Base-by-base conservation (phyloP, 1,284 basidiomycete species). In the Ceratobasidium sp. region DNA sequence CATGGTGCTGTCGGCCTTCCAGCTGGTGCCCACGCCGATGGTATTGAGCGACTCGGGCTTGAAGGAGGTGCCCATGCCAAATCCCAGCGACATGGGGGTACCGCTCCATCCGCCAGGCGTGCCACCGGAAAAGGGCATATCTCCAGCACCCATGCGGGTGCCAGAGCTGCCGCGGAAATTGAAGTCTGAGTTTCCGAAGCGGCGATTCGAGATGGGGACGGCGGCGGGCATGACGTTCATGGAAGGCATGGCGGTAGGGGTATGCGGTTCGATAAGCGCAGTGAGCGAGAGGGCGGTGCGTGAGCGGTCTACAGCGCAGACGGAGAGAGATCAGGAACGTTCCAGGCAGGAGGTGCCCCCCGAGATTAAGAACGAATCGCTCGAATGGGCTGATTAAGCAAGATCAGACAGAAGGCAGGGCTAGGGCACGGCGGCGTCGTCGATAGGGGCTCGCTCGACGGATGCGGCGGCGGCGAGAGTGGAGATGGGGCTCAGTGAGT, bases 51-150 rank as follows among this genome's bases (percentile, higher is more conserved):
- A 73, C 58, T 73, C 69, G 37, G 58, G 58, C 69, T 61, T 73
- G 59, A 73, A 53, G n/a, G 69, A 73, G 14, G 69, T 73, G 37
- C 69, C 69, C 69, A 73, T 73, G 43, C 69, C 69, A 41, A 73
- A 73, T 19, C 69, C 69, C 13, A 73, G 59, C 31, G 69, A 73
- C 69, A 73, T 73, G 24, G 69, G 69, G 13, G 69, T 73, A 13
- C 69, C 69, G 46, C 46, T 62, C 69, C 69, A 73, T 7, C 31
- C 54, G 16, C 58, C 58, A 31, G 68, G 68, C 8, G 68, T 71
- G 22, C 54, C 66, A n/a, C 66, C 43, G 24, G 58, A 14, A 51
- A 73, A 62, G n/a, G 41, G 58, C 58, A 73, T 62, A 22, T 73
- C 69, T 2, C 58, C 58, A 24, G 58, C 56, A 24, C 59, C 69